Evolutionary conservation across 768 basidiomycete species (phyloP), one percentile per base, ranked within the genome.

Genomic region (Asterophora lycoperdoides): DNA sequence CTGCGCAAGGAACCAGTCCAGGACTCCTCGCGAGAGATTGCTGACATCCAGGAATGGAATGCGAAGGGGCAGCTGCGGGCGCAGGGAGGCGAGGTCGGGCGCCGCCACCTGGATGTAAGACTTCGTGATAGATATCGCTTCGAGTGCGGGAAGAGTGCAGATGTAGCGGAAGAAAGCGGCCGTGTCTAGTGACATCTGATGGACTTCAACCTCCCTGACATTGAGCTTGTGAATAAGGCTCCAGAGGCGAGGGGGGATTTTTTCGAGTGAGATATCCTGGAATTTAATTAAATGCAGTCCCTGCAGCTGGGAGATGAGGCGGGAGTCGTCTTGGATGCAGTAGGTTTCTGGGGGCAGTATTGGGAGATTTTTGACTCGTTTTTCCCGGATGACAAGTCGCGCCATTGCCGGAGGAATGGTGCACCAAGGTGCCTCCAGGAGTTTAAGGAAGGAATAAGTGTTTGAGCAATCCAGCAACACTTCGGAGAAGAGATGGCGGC

Each of bases 401-500:
- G 47, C 53, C 19, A 70, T 41, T 5, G 60, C 57, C 33, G 58
- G 49, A 18, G 63, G 52, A 17, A 66, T 54, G 28, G 62, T 68
- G 39, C 63, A 59, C 59, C 58, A 61, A 39, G 63, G 60, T 6
- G 51, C 61, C 18, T 66, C 64, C 28, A 68, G 49, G 6, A 68
- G 54, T 38, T 52, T 42, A 28, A 70, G 44, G 29, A 68, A 63
- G 8, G 48, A 15, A 30, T 55, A 53, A 8, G 68, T 59, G 14
- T 49, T 52, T 15, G 57, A 53, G 42, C 57, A 59, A 7, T 62
- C 58, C 13, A 68, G 43, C 13, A 40, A 56, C n/a, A 67, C 52
- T 18, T 65, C 61, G 3, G 56, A 54, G 46, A 69, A 71, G 28
- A 69, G 56, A 38, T 65, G 62, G 17, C 57, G 60, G 19, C 64